Conservation (phyloP, 2,329 filamentous ascomycete species). For the Sporothrix variecibatus region DNA sequence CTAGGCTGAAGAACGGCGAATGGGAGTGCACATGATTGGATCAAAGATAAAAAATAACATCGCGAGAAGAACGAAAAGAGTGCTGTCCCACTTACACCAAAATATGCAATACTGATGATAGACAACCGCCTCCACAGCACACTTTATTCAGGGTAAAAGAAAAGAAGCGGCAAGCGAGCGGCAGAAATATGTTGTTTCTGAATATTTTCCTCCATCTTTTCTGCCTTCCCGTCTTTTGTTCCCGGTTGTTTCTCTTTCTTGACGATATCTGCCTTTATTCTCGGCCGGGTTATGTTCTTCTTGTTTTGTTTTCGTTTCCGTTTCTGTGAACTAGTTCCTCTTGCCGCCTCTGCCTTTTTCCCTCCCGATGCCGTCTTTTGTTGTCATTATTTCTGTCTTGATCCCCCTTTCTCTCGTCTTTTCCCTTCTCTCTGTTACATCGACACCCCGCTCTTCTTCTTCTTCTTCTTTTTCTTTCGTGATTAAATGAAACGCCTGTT, state of each 20-base stretch:
- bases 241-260: background rate
- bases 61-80: background rate
- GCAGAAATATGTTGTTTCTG: background rate
- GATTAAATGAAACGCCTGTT: background rate
- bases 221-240: background rate
- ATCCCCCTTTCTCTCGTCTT: background rate
- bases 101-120: background rate
- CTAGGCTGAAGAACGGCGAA: slow-evolving; percentile 5
- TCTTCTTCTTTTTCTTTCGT: too few species aligned
- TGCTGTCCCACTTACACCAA: background rate
- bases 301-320: background rate
- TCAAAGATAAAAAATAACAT: background rate
- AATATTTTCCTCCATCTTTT: background rate
- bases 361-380: background rate
- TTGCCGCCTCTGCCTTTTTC: slow-evolving; percentile 13
- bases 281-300: background rate
- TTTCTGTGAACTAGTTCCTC: background rate
- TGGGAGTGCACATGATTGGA: background rate
- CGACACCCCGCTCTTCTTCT: background rate
- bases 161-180: slow-evolving; percentile 17
- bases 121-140: background rate
- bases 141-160: slow-evolving; percentile 2
- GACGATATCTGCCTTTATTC: background rate
- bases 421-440: slow-evolving; percentile 2
- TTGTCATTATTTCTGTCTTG: background rate